Evolutionary conservation across 495 filamentous ascomycete species (phyloP).

Genomic region (Podospora fimiseda): DNA sequence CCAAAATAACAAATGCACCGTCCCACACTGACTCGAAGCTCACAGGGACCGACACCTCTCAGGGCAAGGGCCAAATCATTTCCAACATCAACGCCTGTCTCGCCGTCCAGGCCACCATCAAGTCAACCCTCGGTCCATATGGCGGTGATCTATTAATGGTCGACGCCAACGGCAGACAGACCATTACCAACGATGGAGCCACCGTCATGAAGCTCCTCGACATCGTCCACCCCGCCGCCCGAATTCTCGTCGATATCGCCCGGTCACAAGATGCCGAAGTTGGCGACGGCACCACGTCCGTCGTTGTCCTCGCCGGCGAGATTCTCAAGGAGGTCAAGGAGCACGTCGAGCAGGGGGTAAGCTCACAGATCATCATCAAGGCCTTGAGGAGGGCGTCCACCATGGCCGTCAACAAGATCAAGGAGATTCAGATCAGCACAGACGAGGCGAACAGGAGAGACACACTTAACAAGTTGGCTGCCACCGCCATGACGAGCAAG

Average conservation of each 20-base stretch:
- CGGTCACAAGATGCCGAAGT: constrained; percentile 99
- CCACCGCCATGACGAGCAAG: constrained; percentile 99
- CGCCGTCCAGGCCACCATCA: constrained; percentile 93
- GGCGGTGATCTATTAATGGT: constrained; percentile 94
- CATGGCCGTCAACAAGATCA: constrained; percentile 98
- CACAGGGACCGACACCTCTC: constrained; percentile 89
- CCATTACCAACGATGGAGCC: constrained; percentile 97
- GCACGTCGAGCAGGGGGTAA: constrained; percentile 92
- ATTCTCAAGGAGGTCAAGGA: constrained; percentile 94
- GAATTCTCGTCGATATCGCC: constrained; percentile 96
- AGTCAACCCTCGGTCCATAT: constrained; percentile 93
- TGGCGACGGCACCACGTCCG: constrained; percentile 94
- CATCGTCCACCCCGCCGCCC: constrained; percentile 95
- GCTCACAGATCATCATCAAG: constrained; percentile 96
- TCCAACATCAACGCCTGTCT: constrained; percentile 98
- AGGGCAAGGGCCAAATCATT: constrained; percentile 94
- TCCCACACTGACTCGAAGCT: constrained; percentile 20
- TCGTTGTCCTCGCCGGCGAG: constrained; percentile 92
- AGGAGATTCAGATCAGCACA: constrained; percentile 90
- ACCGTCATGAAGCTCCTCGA: constrained; percentile 99
- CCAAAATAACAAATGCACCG: constrained; percentile 3
- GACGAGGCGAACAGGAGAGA: constrained; percentile 80
- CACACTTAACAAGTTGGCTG: constrained; percentile 82
- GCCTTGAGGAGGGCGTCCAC: constrained; percentile 78
- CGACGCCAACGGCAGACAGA: constrained; percentile 89